A percentile compares a stretch with the other conserved stretches of the same genome.
Conservation (phyloP, 1,139 yeast genomes). For the Kazachstania sp. region DNA sequence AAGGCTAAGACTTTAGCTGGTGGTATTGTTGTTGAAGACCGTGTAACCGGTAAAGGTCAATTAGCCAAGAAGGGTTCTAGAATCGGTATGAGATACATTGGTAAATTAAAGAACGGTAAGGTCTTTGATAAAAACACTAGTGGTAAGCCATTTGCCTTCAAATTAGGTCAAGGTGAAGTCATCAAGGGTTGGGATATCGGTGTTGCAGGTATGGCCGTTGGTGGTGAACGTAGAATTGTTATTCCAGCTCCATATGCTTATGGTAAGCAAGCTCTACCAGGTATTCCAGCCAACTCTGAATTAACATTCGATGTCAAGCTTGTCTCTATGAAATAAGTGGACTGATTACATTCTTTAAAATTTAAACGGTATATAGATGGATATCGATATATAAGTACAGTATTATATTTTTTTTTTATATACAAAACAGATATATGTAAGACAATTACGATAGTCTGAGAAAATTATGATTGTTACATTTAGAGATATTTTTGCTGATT, state of each 20-base stretch:
- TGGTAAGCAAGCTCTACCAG: slow-evolving; percentile 90
- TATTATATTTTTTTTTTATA: too few relatives aligned
- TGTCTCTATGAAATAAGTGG: slow-evolving; percentile 67
- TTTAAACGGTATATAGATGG: too few relatives aligned
- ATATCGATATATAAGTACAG: too few relatives aligned
- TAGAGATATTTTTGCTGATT: too few relatives aligned
- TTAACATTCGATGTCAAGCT: slow-evolving; percentile 92
- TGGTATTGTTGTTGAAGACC: slow-evolving; percentile 89
- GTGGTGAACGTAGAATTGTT: slow-evolving; percentile 96
- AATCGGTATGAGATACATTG: slow-evolving; percentile 96
- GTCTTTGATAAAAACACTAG: slow-evolving; percentile 94
- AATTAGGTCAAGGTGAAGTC: slow-evolving; percentile 94
- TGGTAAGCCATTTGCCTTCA: slow-evolving; percentile 91
- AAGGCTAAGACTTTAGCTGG: slow-evolving; percentile 79
- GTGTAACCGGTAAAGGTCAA: slow-evolving; percentile 80
- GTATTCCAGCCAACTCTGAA: slow-evolving; percentile 95
- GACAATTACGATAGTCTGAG: too few relatives aligned
- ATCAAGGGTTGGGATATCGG: slow-evolving; percentile 98
- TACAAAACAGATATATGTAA: too few relatives aligned
- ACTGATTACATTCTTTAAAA: not conserved
- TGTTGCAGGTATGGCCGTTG: slow-evolving; percentile 97
- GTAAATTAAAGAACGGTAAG: slow-evolving; percentile 92
- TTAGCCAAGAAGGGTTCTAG: slow-evolving; percentile 81
- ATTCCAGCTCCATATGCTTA: slow-evolving; percentile 96
- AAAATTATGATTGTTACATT: too few relatives aligned